phyloP scores from a whole-genome alignment of 495 filamentous ascomycete genomes.

The Geoglossum glabrum region DNA sequence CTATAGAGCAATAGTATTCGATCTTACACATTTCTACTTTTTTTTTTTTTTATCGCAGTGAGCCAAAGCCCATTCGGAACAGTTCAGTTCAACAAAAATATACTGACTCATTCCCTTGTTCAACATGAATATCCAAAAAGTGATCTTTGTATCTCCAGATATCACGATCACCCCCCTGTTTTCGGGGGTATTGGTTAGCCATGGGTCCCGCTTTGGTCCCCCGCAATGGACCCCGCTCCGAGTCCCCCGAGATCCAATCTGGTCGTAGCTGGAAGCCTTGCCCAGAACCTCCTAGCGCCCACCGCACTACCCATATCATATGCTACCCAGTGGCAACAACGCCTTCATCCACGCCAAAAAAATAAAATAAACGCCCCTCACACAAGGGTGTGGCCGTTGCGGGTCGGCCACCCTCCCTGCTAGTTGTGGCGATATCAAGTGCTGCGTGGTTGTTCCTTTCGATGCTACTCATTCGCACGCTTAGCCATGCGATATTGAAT shows the following conservation, averaged over 20 bases:
- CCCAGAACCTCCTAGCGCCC: no score
- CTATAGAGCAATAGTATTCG: neutral
- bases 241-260: constrained; percentile 1
- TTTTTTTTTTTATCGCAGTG: no score
- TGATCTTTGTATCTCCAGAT: neutral
- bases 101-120: no score
- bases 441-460: neutral
- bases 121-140: neutral
- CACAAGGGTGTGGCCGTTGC: no score
- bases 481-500: constrained; percentile 6
- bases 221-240: neutral
- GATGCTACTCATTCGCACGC: constrained; percentile 2
- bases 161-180: neutral
- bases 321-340: constrained; percentile 2
- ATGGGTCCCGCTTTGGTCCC: neutral
- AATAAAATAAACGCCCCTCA: no score
- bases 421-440: neutral
- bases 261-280: constrained; percentile 1
- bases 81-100: neutral
- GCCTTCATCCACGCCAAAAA: neutral
- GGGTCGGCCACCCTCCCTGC: no score
- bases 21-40: neutral
- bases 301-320: neutral
- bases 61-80: neutral
- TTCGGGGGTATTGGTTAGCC: constrained; percentile 3